Base-by-base conservation (phyloP, 2,329 filamentous ascomycete species). In the Cadophora luteo-olivacea region DNA sequence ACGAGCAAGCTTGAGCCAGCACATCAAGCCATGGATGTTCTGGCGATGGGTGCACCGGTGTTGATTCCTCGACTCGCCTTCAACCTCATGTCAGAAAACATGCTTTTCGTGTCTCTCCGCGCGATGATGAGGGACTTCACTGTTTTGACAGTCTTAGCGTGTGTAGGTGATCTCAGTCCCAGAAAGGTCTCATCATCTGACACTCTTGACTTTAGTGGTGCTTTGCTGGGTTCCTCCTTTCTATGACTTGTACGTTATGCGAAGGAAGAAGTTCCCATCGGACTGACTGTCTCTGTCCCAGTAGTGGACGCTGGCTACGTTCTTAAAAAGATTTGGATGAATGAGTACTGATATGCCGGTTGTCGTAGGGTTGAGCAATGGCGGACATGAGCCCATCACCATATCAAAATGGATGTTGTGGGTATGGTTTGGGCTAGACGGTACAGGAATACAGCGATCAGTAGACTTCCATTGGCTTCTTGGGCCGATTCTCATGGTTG, bases 341-440 rank as follows among this genome's bases (percentile, higher is more conserved):
- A 9, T 22, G 22, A 22, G 6, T 49, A 11, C 45, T 49, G n/a
- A 49, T 19, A 6, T 22, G 14, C 5, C 19, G n/a, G 45, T 7
- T 49, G 6, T 22, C 45, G n/a, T 11, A 49, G 45, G 45, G 92
- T 86, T 97, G 9, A 88, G 89, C 68, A 85, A 91, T 72, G 89
- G 88, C 24, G 79, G 80, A 0, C 88, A 91, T 64, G 81, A 85
- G 63, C 79, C 89, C 4, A 81, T 91, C 79, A 92, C 90, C 1
- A 94, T 96, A 70, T 89, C 89, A 55, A 94, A 94, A 79, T 97
- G 93, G 93, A 95, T 97, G 92, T 86, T 96, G 1, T 96, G 92
- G 86, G 94, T 97, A 72, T 97, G 93, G 93, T 96, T 97, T 76
- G 93, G 93, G 1, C 86, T 97, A 1, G 93, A 96, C 74, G 93